Percentiles rank a stretch among this genome's conserved stretches.
Conservation (phyloP, 2,329 filamentous ascomycete species). For the Pseudogymnoascus sp. region DNA sequence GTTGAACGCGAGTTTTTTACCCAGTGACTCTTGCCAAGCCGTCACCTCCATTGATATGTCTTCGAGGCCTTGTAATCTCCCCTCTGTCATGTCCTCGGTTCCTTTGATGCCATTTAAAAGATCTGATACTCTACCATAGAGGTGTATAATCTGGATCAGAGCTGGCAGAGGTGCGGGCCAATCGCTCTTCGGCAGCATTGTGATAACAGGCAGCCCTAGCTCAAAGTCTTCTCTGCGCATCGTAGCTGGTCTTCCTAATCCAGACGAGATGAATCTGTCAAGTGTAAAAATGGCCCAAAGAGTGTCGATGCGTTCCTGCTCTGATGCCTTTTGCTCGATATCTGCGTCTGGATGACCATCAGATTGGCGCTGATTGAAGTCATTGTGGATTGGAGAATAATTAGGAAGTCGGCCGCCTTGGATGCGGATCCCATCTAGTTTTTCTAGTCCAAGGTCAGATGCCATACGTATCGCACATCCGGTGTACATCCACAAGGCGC, state of each 20-base stretch:
- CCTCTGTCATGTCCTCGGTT: conserved; percentile 63
- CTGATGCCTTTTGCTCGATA: conserved; percentile 18
- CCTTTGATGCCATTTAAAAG: conserved; percentile 73
- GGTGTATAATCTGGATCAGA: conserved; percentile 73
- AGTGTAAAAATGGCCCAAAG: conserved; percentile 88
- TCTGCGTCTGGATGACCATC: conserved; percentile 9
- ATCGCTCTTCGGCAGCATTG: conserved; percentile 45
- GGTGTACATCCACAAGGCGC: conserved; percentile 88
- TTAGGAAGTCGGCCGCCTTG: conserved; percentile 29
- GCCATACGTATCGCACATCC: conserved; percentile 80
- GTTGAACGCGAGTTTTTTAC: conserved; percentile 70
- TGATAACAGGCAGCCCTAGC: conserved; percentile 53
- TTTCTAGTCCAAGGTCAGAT: conserved; percentile 72
- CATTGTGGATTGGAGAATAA: conserved; percentile 10
- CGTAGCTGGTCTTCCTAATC: conserved; percentile 75
- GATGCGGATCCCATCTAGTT: conserved; percentile 62
- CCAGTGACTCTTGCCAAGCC: conserved; percentile 60
- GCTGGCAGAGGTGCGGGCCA: conserved; percentile 75
- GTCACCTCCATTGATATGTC: conserved; percentile 78
- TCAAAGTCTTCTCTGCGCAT: conserved; percentile 80
- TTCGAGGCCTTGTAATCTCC: conserved; percentile 61
- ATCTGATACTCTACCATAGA: conserved; percentile 79
- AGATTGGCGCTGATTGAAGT: conserved; percentile 1
- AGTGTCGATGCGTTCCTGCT: conserved; percentile 64
- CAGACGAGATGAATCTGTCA: conserved; percentile 79